A percentile compares a stretch with the other conserved stretches of the same genome.
Evolutionary conservation across 192 early-diverging fungal species (phyloP).

Genomic region (Phycomyces blakesleeanus): DNA sequence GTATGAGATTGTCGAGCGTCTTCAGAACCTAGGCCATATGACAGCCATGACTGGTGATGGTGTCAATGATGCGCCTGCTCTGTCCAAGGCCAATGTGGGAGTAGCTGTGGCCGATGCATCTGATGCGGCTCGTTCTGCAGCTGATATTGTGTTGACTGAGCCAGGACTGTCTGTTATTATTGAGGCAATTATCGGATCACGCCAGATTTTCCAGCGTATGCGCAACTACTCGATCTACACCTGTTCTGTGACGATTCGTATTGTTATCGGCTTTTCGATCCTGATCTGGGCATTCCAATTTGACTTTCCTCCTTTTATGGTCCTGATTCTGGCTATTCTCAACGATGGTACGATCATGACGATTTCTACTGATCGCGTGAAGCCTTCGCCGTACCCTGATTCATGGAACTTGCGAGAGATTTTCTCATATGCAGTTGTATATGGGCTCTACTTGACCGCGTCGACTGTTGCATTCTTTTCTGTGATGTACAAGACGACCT

Average conservation of each 20-base stretch:
- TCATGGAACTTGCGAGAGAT: constrained; percentile 89
- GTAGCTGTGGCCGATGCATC: constrained; percentile 69
- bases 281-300: constrained; percentile 75
- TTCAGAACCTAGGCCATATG: constrained; percentile 66
- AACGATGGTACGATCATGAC: constrained; percentile 93
- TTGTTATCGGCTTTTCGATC: constrained; percentile 68
- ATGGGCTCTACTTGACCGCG: constrained; percentile 78
- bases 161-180: constrained; percentile 83
- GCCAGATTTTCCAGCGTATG: constrained; percentile 97
- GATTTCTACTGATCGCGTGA: constrained; percentile 83
- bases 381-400: constrained; percentile 75
- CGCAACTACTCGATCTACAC: constrained; percentile 88
- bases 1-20: constrained; percentile 64
- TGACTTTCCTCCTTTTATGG: constrained; percentile 78
- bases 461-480: constrained; percentile 74
- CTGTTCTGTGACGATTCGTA: constrained; percentile 82
- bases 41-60: constrained; percentile 72
- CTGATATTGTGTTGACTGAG: constrained; percentile 73
- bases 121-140: constrained; percentile 74
- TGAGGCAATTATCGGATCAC: constrained; percentile 87
- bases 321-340: constrained; percentile 85
- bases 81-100: constrained; percentile 72
- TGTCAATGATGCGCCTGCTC: constrained; percentile 71
- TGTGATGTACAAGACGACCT: constrained; percentile 52
- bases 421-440: constrained; percentile 78